These are phyloP conservation scores for Neofusicoccum ribis DNA, from an alignment of 2,329 filamentous ascomycete species.

Conservation along the genomic window DNA sequence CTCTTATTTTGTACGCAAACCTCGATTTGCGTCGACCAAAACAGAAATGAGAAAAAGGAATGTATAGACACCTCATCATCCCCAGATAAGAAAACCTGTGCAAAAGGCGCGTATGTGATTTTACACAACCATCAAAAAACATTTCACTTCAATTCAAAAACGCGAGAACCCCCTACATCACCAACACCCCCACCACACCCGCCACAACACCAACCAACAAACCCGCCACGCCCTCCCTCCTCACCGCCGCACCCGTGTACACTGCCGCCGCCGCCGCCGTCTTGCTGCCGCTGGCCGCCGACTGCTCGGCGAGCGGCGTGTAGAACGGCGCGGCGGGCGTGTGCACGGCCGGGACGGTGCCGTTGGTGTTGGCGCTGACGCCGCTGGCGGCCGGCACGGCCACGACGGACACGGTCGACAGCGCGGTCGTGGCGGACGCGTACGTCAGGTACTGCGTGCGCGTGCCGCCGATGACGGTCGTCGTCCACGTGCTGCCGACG, in stretches of 20 bases:
- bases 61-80: too few relatives aligned
- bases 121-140: too few relatives aligned
- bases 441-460: background rate
- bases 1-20: too few relatives aligned
- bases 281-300: too few relatives aligned
- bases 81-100: too few relatives aligned
- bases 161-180: background rate
- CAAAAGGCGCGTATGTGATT: too few relatives aligned
- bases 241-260: background rate
- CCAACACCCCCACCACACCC: background rate
- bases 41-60: too few relatives aligned
- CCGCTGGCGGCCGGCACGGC: background rate
- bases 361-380: background rate
- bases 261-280: background rate
- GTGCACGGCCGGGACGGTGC: background rate
- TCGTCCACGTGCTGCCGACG: background rate
- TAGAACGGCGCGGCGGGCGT: background rate
- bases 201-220: background rate
- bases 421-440: background rate
- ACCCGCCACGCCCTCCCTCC: background rate
- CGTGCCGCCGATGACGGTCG: background rate
- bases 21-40: too few relatives aligned
- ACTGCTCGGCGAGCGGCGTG: background rate
- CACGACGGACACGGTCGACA: background rate
- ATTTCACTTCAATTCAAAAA: too few relatives aligned